phyloP scores from a whole-genome alignment of 2,329 filamentous ascomycete species.

The Penicillium sp. region DNA sequence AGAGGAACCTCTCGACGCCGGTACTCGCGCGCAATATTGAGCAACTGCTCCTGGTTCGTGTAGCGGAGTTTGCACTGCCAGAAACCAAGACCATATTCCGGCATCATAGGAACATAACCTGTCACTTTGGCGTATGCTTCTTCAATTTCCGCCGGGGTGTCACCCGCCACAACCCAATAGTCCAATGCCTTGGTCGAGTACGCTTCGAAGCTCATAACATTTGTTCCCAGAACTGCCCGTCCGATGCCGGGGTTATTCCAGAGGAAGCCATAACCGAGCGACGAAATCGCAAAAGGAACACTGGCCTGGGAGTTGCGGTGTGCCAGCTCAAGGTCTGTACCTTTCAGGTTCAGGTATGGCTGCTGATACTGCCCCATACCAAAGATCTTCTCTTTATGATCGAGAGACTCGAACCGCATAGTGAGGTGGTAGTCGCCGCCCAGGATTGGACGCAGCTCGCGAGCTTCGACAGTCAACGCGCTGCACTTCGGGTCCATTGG shows the following conservation, averaged over 20 bases:
- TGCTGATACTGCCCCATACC: slow-evolving; percentile 72
- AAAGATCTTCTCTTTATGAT: slow-evolving; percentile 60
- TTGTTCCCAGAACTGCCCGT: slow-evolving; percentile 60
- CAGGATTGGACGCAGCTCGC: slow-evolving; percentile 57
- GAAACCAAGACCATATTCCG: slow-evolving; percentile 66
- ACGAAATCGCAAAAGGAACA: slow-evolving; percentile 62
- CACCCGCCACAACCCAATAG: slow-evolving; percentile 64
- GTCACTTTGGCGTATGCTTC: slow-evolving; percentile 58
- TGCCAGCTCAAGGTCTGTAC: slow-evolving; percentile 61
- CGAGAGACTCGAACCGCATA: slow-evolving; percentile 57
- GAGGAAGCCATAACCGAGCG: slow-evolving; percentile 61
- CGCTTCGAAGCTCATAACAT: slow-evolving; percentile 62
- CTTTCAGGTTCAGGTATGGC: slow-evolving; percentile 62
- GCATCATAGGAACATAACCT: slow-evolving; percentile 65
- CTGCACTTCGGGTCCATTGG: slow-evolving; percentile 59
- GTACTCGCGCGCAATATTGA: slow-evolving; percentile 62
- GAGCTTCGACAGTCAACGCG: slow-evolving; percentile 56
- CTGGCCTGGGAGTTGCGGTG: slow-evolving; percentile 67
- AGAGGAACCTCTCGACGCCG: slow-evolving; percentile 56
- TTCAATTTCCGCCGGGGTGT: slow-evolving; percentile 57
- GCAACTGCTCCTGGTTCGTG: slow-evolving; percentile 63
- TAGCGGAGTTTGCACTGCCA: slow-evolving; percentile 69
- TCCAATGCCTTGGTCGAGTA: slow-evolving; percentile 59
- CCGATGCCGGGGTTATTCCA: slow-evolving; percentile 68
- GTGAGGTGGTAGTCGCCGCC: slow-evolving; percentile 60